phyloP scores from a whole-genome alignment of 1,139 yeast genomes.

The Sugiyamaella castrensis region DNA sequence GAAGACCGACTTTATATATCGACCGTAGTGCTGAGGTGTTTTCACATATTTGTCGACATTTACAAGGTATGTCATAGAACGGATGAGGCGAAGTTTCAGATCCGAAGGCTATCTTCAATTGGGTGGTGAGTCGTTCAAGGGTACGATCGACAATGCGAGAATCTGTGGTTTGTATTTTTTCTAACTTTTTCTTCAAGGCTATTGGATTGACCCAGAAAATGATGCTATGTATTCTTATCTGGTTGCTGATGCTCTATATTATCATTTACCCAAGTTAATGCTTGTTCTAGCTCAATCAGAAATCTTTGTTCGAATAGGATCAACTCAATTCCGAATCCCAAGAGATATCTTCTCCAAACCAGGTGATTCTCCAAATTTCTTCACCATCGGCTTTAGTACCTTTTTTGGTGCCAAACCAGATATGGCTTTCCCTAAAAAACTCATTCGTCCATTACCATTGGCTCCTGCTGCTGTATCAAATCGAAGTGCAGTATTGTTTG shows the following conservation, averaged over 20 bases:
- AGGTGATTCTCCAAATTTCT: conserved; percentile 77
- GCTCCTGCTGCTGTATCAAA: conserved; percentile 52
- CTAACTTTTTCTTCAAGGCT: conserved; percentile 35
- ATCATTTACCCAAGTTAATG: conserved; percentile 58
- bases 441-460: conserved; percentile 76
- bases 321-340: conserved; percentile 57
- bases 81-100: too few species aligned
- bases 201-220: conserved; percentile 54
- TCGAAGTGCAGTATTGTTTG: conserved; percentile 57
- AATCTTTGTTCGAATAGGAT: conserved; percentile 61
- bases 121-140: too few species aligned
- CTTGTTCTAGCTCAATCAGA: conserved; percentile 52
- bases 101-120: neutral
- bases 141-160: too few species aligned
- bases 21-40: conserved; percentile 77
- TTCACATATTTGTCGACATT: conserved; percentile 60
- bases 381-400: conserved; percentile 58
- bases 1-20: conserved; percentile 52
- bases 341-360: conserved; percentile 49
- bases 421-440: conserved; percentile 36
- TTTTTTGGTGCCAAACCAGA: conserved; percentile 48
- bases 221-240: conserved; percentile 62
- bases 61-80: conserved; percentile 49
- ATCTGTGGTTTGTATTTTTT: too few species aligned
- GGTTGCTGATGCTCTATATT: conserved; percentile 72